Evolutionary conservation across 2,329 filamentous ascomycete genomes (phyloP), one percentile per base, ranked within the genome.

Genomic region (Fusarium pseudoanthophilum): DNA sequence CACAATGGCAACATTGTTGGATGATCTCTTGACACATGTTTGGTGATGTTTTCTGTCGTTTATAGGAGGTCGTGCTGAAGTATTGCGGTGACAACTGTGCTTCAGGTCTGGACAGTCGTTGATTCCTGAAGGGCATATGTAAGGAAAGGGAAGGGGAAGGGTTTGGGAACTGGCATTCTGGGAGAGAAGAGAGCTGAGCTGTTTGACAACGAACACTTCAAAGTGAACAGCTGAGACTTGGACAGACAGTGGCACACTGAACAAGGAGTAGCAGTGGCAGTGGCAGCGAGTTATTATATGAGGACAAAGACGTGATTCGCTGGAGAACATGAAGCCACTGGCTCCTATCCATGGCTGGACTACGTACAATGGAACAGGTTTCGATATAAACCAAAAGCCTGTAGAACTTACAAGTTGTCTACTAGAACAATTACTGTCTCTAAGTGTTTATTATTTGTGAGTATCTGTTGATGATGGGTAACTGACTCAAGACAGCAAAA

Each of bases 1-100:
- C 70, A 14, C 71, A 73, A 36, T 73, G 37, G 43, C 70, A 71
- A 36, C 71, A 73, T 30, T 46, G 45, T 4, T 24, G n/a, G 37
- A 52, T 30, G 40, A 63, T 14, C 16, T 71, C 46, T 18, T 59
- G 51, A 15, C 71, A 73, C 70, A 71, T 73, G 7, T 21, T 58
- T 20, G 20, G n/a, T 11, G 15, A 4, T 42, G 11, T 15, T 49
- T 28, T 34, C 11, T 28, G 24, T 30, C 18, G 9, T 34, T 26
- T 3, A 30, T n/a, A 26, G 39, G 7, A 34, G n/a, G 13, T 21
- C 7, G n/a, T 8, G 11, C 9, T 24, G 45, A 21, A 15, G 24
- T 18, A 10, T 13, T 21, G 16, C 13, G 4, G 16, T 21, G 30
- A 45, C 24, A 21, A 14, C 11, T 28, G 21, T 32, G 42, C 18